Evolutionary conservation across 352 stramenopile genomes (phyloP).

Genomic region (Phytopythium ostracodes): DNA sequence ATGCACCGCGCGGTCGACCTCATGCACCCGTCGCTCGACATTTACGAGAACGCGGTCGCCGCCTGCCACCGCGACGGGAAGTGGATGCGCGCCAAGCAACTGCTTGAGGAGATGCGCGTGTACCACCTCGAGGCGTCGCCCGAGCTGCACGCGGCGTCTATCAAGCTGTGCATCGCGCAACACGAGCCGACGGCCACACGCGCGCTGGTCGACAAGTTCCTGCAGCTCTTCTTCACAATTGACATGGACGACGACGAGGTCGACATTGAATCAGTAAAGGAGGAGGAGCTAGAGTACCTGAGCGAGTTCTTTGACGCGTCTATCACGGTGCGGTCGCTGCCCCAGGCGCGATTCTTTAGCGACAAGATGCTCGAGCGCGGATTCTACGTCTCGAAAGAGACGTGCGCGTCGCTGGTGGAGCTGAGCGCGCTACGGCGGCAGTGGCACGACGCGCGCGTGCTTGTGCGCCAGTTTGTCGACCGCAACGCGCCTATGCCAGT

Average conservation of each 20-base stretch:
- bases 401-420: slow-evolving; percentile 44
- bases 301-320: slow-evolving; percentile 35
- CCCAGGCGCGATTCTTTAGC: slow-evolving; percentile 57
- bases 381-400: slow-evolving; percentile 24
- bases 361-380: slow-evolving; percentile 37
- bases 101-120: slow-evolving; percentile 57
- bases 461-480: slow-evolving; percentile 47
- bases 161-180: slow-evolving; percentile 44
- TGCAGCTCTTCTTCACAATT: slow-evolving; percentile 19
- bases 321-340: slow-evolving; percentile 35
- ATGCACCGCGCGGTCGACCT: slow-evolving; percentile 67
- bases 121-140: slow-evolving; percentile 50
- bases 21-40: slow-evolving; percentile 60
- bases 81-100: slow-evolving; percentile 68
- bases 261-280: slow-evolving; percentile 26
- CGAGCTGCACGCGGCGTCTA: slow-evolving; percentile 44
- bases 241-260: slow-evolving; percentile 7
- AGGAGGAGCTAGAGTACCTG: slow-evolving; percentile 38
- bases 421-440: slow-evolving; percentile 40
- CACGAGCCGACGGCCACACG: slow-evolving; percentile 53
- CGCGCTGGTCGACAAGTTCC: slow-evolving; percentile 38
- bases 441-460: slow-evolving; percentile 49
- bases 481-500: slow-evolving; percentile 26
- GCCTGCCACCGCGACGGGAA: slow-evolving; percentile 48
- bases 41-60: slow-evolving; percentile 71